Evolutionary conservation across 495 filamentous ascomycete species (phyloP).

Genomic region (Podospora pseudopauciseta): DNA sequence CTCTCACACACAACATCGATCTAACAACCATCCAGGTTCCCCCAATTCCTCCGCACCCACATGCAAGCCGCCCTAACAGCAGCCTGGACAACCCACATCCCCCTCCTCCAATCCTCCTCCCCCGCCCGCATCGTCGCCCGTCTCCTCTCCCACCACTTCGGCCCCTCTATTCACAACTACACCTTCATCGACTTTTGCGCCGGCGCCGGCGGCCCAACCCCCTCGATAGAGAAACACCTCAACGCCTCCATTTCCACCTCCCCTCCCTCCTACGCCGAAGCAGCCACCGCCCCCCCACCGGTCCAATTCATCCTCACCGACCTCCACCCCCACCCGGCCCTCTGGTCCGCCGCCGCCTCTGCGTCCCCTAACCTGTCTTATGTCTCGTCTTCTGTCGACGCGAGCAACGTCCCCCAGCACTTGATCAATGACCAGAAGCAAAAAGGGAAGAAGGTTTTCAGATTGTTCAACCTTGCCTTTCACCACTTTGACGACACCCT

Average conservation of each 20-base stretch:
- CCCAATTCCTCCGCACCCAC: constrained; percentile 46
- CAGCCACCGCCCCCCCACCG: constrained; percentile 21
- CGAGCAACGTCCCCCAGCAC: constrained; percentile 47
- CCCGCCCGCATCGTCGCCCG: constrained; percentile 46
- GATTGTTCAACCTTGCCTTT: constrained; percentile 69
- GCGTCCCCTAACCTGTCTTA: constrained; percentile 51
- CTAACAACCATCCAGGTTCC: constrained; percentile 42
- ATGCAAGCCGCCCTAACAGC: constrained; percentile 51
- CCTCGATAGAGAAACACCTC: constrained; percentile 55
- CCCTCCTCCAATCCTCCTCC: constrained; percentile 44
- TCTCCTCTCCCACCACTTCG: constrained; percentile 44
- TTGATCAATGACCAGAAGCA: constrained; percentile 39
- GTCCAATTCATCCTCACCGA: constrained; percentile 68
- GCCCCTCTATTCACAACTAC: constrained; percentile 36
- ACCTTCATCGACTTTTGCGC: constrained; percentile 72
- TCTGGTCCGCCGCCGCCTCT: constrained; percentile 54
- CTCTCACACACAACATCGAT: not conserved
- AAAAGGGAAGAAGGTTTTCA: constrained; percentile 50
- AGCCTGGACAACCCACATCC: constrained; percentile 46
- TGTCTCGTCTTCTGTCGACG: constrained; percentile 58
- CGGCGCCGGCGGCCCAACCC: constrained; percentile 66
- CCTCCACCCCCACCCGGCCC: constrained; percentile 60
- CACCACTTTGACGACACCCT: constrained; percentile 69
- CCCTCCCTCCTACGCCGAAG: constrained; percentile 9
- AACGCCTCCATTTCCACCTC: constrained; percentile 41